Conservation (phyloP, 371 early-diverging fungal genomes). For the Dichotomocladium elegans region DNA sequence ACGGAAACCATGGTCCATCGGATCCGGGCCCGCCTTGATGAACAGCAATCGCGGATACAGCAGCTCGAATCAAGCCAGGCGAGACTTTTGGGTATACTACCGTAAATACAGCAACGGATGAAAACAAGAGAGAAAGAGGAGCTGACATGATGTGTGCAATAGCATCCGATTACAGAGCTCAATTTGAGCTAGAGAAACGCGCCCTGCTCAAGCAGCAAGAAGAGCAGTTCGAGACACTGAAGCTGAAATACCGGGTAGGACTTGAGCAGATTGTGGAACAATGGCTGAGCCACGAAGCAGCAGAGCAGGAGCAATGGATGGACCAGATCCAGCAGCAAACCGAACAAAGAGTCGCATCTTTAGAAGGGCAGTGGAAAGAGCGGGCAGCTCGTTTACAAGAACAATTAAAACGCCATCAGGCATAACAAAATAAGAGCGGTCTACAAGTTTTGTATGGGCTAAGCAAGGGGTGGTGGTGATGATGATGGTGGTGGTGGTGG, state of each 20-base stretch:
- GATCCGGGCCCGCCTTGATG: not conserved
- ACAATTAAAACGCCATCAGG: not conserved
- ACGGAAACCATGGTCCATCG: not conserved
- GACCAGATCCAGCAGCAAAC: conserved; percentile 8
- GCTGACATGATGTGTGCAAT: not conserved
- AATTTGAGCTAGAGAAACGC: conserved; percentile 13
- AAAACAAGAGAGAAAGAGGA: not conserved
- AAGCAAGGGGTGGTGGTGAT: not conserved
- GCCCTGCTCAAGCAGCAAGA: conserved; percentile 7
- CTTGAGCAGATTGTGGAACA: conserved; percentile 13
- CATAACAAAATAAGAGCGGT: not conserved
- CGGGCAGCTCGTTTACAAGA: conserved; percentile 2
- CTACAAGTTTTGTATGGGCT: not conserved
- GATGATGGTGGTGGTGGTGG: too few species aligned
- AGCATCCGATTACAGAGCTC: not conserved
- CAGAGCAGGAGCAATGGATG: conserved; percentile 9
- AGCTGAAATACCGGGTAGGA: conserved; percentile 12
- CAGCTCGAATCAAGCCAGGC: not conserved
- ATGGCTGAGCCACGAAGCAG: conserved; percentile 9
- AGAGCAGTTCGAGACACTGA: conserved; percentile 15
- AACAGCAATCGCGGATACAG: not conserved
- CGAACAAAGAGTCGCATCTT: conserved; percentile 9
- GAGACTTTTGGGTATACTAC: too few species aligned
- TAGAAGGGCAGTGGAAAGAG: conserved; percentile 11
- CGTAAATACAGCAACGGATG: not conserved